Evolutionary conservation across 148 eudicot genomes (phyloP).

Genomic region (Heliosperma pusillum): DNA sequence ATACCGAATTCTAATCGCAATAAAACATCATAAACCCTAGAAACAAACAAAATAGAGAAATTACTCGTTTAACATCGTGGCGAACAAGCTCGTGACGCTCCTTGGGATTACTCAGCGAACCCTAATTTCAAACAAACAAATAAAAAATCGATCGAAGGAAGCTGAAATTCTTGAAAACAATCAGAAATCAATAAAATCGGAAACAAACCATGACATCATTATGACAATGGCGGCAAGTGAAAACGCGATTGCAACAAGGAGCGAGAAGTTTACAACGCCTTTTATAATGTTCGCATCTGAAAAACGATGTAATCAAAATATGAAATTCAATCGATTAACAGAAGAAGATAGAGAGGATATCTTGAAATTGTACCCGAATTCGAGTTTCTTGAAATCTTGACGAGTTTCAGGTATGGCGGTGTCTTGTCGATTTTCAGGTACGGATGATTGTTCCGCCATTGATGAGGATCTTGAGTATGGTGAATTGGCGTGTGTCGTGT

Average conservation of each 20-base stretch:
- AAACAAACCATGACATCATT: constrained; percentile 50
- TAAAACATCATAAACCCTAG: neutral
- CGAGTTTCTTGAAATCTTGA: constrained; percentile 39
- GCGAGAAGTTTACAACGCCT: constrained; percentile 73
- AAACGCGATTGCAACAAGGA: constrained; percentile 70
- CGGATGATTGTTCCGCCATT: constrained; percentile 15
- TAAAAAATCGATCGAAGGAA: neutral
- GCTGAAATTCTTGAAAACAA: neutral
- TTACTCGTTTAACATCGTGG: constrained; percentile 60
- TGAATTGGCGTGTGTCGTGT: neutral
- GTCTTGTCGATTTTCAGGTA: constrained; percentile 23
- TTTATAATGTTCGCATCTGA: constrained; percentile 70
- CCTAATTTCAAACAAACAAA: constrained; percentile 32
- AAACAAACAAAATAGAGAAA: neutral
- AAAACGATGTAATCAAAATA: neutral
- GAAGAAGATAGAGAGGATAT: neutral
- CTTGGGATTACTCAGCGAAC: constrained; percentile 49
- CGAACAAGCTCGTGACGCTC: constrained; percentile 76
- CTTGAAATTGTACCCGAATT: constrained; percentile 38
- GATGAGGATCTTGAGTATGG: neutral
- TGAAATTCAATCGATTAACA: neutral
- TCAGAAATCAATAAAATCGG: neutral
- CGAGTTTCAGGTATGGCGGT: constrained; percentile 20
- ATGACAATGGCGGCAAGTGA: constrained; percentile 84
- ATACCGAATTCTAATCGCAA: neutral